Conservation (phyloP, 805 yeast genomes). For the Kodamaea jinghongensis region DNA sequence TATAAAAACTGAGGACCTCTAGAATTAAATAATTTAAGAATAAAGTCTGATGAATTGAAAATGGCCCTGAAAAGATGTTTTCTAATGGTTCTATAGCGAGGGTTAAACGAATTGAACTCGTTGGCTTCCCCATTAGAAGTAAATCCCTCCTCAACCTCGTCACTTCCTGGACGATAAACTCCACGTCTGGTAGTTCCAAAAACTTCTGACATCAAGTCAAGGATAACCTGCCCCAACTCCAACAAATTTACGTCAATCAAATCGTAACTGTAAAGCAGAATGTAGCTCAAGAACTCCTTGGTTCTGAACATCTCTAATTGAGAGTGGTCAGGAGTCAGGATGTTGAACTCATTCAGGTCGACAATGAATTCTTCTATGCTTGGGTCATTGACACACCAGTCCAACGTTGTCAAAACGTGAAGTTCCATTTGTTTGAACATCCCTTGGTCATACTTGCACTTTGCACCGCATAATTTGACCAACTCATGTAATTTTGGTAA, state of each 20-base stretch:
- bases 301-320: constrained; percentile 38
- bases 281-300: constrained; percentile 50
- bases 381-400: constrained; percentile 71
- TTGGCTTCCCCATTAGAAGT: too few relatives aligned
- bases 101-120: background rate
- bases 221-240: constrained; percentile 28
- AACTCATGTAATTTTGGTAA: constrained; percentile 73
- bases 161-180: background rate
- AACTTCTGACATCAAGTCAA: constrained; percentile 21
- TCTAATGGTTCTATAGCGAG: constrained; percentile 19
- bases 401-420: constrained; percentile 67
- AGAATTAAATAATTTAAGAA: constrained; percentile 25
- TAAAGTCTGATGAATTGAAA: constrained; percentile 26
- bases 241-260: constrained; percentile 35
- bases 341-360: constrained; percentile 28
- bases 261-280: constrained; percentile 46
- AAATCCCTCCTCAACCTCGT: background rate
- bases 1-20: constrained; percentile 30
- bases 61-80: constrained; percentile 26
- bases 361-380: constrained; percentile 38
- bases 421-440: constrained; percentile 70
- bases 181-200: constrained; percentile 10
- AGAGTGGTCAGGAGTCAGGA: constrained; percentile 2
- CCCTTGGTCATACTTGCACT: constrained; percentile 47
- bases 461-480: constrained; percentile 65